Evolutionary conservation across 148 eudicot genomes (phyloP).

Genomic region (Amaranthus hypochondriacus): DNA sequence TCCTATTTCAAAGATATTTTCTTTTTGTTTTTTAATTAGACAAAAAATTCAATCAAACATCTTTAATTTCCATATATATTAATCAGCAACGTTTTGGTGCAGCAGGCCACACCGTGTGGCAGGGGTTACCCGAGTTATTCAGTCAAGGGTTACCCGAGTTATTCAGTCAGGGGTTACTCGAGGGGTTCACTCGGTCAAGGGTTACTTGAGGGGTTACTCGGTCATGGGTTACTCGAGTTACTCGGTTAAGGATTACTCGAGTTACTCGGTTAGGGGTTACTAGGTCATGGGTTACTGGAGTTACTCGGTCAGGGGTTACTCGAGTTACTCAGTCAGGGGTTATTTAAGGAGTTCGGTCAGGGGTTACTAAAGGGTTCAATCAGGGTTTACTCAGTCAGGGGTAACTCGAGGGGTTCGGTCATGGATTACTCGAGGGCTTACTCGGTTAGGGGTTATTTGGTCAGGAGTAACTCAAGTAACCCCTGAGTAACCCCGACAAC

Average conservation of each 20-base stretch:
- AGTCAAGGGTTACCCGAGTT: too few species aligned
- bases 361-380: not conserved
- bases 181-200: too few species aligned
- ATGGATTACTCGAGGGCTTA: not conserved
- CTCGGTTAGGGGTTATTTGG: not conserved
- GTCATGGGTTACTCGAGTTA: not conserved
- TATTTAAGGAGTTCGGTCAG: too few species aligned
- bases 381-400: not conserved
- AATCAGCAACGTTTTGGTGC: not conserved
- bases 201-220: too few species aligned
- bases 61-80: too few species aligned
- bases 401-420: not conserved
- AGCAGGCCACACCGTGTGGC: not conserved
- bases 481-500: not conserved
- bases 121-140: not conserved
- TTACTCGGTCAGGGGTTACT: not conserved
- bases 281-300: not conserved
- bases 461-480: not conserved
- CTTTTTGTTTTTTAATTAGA: conserved; percentile 15
- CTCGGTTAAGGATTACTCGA: not conserved
- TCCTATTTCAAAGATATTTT: not conserved
- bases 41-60: too few species aligned
- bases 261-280: not conserved
- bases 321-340: not conserved
- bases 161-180: too few species aligned